Base-by-base conservation (phyloP, 2,329 filamentous ascomycete species). In the Colletotrichum cereale region DNA sequence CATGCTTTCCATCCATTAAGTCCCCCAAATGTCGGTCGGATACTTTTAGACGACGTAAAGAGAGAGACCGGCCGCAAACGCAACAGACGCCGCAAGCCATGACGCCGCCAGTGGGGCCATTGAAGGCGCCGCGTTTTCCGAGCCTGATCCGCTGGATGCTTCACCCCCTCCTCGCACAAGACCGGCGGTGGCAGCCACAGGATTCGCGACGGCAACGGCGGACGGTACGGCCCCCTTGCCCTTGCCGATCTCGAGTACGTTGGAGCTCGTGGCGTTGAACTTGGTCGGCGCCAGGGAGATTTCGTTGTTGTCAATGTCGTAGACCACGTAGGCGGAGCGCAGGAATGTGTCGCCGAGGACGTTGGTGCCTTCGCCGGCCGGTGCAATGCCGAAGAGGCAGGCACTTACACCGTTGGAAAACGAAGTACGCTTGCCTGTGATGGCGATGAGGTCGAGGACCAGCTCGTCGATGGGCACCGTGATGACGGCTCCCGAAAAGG, bases 311-410 rank as follows among this genome's bases (percentile, higher is more conserved):
- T 85, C 88, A 29, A 94, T 84, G 78, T 94, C 92, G 78, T 93
- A 94, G 14, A 95, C 92, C 18, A 93, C 87, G 75, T 95, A 95
- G 0, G 92, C 92, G 44, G 90, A 92, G 58, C 92, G 86, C 66
- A 95, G 83, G 79, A 95, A 95, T 0, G 92, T 93, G 77, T 94
- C 92, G 21, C 92, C 92, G 36, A 95, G 82, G 2, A 93, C 88
- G 53, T 87, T 86, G n/a, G 87, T 86, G 38, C 86, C 84, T 1
- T 79, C 74, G 2, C 85, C 86, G 1, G 90, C 86, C 1, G 90
- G 89, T 3, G 88, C 85, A 73, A 94, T 87, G 67, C 91, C 92
- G 76, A 94, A 93, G 44, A 91, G 83, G 74, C 92, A 94, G 11
- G 89, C 88, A 0, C 82, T 75, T 12, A 81, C 82, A 67, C 88